Base-by-base conservation (phyloP, 106 monocot species). In the Phalaenopsis equestris region DNA sequence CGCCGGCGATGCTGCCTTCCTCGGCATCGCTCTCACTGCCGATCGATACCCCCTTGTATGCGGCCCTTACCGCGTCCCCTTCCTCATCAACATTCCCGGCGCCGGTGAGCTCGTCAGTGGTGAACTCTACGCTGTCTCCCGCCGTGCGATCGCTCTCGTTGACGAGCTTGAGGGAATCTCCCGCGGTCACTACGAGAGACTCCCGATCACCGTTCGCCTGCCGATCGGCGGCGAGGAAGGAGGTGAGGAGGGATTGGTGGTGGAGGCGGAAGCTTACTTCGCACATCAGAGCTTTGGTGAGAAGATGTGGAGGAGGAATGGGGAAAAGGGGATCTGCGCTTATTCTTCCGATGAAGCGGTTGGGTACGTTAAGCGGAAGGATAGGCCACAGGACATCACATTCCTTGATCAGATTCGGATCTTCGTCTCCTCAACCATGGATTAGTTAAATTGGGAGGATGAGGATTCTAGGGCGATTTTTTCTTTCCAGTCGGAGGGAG, bases 61-160 rank as follows among this genome's bases (percentile, higher is more conserved):
- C 86, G 95, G 95, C 14, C 95, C 95, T 65, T 95, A 87, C 91
- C 84, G 91, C 82, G 91, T 95, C 36, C 93, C 93, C 7, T 95
- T 95, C 85, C 93, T 95, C 82, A 87, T 95, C 91, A 86, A 95
- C 84, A 78, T 91, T 75, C 87, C 93, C 23, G 90, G 87, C 47
- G 23, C 76, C 38, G 93, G 91, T 19, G 72, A 87, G 14, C 83
- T 67, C 76, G 86, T 93, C 45, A 65, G 9, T n/a, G 90, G 90
- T 64, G 94, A 95, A 87, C 79, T 92, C 78, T 90, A 95, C 84
- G 76, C 86, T 57, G 90, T 93, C 43, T 85, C 87, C 47, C 41
- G 81, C 47, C 61, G 73, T 46, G 90, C 42, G 52, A 15, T 93
- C 77, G 55, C 80, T 11, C 79, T 83, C 67, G 75, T 93, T 81